Evolutionary conservation across 192 early-diverging fungal species (phyloP).

Genomic region (Coemansia erecta): DNA sequence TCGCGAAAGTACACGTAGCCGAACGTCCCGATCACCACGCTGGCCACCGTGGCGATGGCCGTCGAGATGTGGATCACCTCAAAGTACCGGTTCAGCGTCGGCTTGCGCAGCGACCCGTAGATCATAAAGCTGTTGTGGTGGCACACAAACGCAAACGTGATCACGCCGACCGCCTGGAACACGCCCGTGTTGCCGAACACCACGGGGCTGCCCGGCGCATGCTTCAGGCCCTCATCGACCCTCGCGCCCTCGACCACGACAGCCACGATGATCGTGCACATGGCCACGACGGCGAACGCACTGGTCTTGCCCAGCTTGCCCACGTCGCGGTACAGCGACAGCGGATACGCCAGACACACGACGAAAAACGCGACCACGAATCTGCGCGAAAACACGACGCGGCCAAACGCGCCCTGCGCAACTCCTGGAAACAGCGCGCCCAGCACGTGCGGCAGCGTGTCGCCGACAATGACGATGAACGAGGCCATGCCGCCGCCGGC

Average conservation of each 20-base stretch:
- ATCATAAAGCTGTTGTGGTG: slow-evolving; percentile 96
- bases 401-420: slow-evolving; percentile 53
- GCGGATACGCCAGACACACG: slow-evolving; percentile 73
- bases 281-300: slow-evolving; percentile 77
- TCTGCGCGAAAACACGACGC: slow-evolving; percentile 64
- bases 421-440: slow-evolving; percentile 64
- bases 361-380: slow-evolving; percentile 79
- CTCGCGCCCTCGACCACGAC: slow-evolving; percentile 69
- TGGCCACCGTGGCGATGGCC: slow-evolving; percentile 64
- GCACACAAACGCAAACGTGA: slow-evolving; percentile 95
- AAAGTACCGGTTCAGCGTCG: slow-evolving; percentile 82
- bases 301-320: slow-evolving; percentile 87
- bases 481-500: slow-evolving; percentile 81
- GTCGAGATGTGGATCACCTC: slow-evolving; percentile 81
- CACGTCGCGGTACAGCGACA: slow-evolving; percentile 85
- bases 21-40: slow-evolving; percentile 66
- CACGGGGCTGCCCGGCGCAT: slow-evolving; percentile 28
- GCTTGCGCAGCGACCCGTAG: slow-evolving; percentile 77
- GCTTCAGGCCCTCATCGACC: slow-evolving; percentile 54
- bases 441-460: slow-evolving; percentile 85
- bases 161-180: slow-evolving; percentile 85
- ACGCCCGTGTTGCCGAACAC: slow-evolving; percentile 55
- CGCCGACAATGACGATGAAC: slow-evolving; percentile 65
- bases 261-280: slow-evolving; percentile 72
- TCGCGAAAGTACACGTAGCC: slow-evolving; percentile 83